Percentiles rank a stretch among this genome's conserved stretches.
phyloP scores from a whole-genome alignment of 2,329 filamentous ascomycete genomes.

The Zalaria obscura region DNA sequence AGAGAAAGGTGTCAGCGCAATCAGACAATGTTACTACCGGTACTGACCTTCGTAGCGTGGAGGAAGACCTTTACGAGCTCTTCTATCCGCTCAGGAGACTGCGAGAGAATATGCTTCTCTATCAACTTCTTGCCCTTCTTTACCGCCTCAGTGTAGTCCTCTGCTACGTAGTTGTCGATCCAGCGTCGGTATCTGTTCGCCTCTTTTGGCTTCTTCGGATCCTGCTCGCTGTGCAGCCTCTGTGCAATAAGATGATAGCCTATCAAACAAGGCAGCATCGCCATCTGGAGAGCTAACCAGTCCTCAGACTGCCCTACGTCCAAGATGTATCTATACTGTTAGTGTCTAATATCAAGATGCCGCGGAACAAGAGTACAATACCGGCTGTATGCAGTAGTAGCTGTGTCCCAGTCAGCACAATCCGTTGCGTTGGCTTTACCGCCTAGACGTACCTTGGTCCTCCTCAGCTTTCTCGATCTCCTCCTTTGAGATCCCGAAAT shows the following conservation, averaged over 20 bases:
- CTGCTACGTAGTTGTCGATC: conserved; percentile 78
- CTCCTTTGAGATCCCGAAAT: conserved; percentile 60
- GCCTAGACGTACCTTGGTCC: conserved; percentile 44
- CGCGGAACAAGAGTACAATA: not conserved
- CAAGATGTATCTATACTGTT: conserved; percentile 53
- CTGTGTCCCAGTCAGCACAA: conserved; percentile 18
- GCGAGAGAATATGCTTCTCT: conserved; percentile 58
- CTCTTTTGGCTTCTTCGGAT: conserved; percentile 25
- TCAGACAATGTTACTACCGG: not conserved
- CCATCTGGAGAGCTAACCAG: conserved; percentile 74
- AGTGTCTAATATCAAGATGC: too few relatives aligned
- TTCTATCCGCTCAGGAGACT: conserved; percentile 63
- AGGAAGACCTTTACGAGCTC: conserved; percentile 75
- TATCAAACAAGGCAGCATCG: conserved; percentile 75
- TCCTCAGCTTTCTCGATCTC: conserved; percentile 65
- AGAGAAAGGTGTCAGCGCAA: conserved; percentile 7
- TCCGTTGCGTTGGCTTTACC: not conserved
- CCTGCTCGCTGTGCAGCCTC: conserved; percentile 49
- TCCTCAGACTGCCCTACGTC: conserved; percentile 81
- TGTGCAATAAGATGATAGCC: conserved; percentile 72
- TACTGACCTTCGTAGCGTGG: conserved; percentile 63
- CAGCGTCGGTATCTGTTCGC: conserved; percentile 62
- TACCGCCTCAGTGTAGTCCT: conserved; percentile 65
- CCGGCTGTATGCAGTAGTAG: conserved; percentile 65
- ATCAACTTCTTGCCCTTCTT: conserved; percentile 52